These are phyloP conservation scores for Colletotrichum lindemuthianum DNA, from an alignment of 2,329 filamentous ascomycete genomes.

Conservation along the genomic window DNA sequence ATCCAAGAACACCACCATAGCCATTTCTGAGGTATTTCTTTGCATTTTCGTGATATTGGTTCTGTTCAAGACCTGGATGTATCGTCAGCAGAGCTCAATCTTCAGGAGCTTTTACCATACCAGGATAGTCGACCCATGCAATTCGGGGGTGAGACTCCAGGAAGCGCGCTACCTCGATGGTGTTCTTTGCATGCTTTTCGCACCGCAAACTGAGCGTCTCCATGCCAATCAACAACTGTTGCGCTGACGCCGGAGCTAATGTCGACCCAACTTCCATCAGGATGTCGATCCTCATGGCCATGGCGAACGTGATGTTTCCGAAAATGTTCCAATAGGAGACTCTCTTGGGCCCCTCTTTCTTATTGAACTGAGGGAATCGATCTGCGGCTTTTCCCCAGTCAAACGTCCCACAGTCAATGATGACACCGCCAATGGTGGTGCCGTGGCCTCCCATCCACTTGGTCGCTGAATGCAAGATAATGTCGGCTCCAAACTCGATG, in stretches of 20 bases:
- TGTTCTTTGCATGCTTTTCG: slow-evolving; percentile 74
- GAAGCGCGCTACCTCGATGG: slow-evolving; percentile 72
- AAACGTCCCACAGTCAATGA: slow-evolving; percentile 76
- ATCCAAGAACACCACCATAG: slow-evolving; percentile 76
- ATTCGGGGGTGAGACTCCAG: slow-evolving; percentile 74
- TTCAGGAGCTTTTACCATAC: slow-evolving; percentile 48
- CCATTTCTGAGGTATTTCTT: slow-evolving; percentile 74
- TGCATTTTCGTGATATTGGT: slow-evolving; percentile 70
- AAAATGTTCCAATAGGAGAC: slow-evolving; percentile 18
- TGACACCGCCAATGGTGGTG: slow-evolving; percentile 74
- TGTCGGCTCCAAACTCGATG: slow-evolving; percentile 76
- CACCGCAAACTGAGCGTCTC: slow-evolving; percentile 75
- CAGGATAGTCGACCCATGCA: slow-evolving; percentile 77
- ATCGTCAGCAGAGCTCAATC: background rate
- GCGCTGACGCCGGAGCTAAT: slow-evolving; percentile 77
- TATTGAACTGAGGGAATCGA: slow-evolving; percentile 75
- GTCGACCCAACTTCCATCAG: slow-evolving; percentile 74
- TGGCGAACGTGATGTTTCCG: slow-evolving; percentile 76
- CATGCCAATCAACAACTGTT: slow-evolving; percentile 74
- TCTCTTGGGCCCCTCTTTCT: slow-evolving; percentile 56
- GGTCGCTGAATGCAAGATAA: slow-evolving; percentile 75
- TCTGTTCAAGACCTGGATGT: slow-evolving; percentile 49
- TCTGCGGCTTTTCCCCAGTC: slow-evolving; percentile 71
- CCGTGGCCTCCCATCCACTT: slow-evolving; percentile 82
- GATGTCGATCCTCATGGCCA: slow-evolving; percentile 70